Evolutionary conservation across 2,329 filamentous ascomycete genomes (phyloP).

Genomic region (Whalleya microplaca): DNA sequence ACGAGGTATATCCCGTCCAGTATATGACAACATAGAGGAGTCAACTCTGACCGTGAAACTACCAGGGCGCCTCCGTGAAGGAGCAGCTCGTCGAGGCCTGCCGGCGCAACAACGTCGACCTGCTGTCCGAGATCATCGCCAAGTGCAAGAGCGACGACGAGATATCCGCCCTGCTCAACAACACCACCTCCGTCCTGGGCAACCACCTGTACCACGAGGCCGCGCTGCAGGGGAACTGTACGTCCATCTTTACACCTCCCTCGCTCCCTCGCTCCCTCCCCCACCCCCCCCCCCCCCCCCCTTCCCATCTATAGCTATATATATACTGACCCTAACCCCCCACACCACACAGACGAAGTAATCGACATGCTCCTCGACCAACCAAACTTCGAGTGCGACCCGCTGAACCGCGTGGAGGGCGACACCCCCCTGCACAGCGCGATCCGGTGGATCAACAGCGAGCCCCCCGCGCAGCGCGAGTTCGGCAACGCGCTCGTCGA

Average conservation of each 20-base stretch:
- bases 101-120: slow-evolving; percentile 87
- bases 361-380: slow-evolving; percentile 84
- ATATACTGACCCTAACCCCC: slow-evolving; percentile 9
- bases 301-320: background rate
- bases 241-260: slow-evolving; percentile 38
- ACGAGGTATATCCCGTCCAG: slow-evolving; percentile 36
- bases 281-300: slow-evolving; percentile 1
- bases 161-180: slow-evolving; percentile 80
- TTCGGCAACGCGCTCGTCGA: slow-evolving; percentile 70
- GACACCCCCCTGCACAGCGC: slow-evolving; percentile 82
- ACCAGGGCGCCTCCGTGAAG: slow-evolving; percentile 78
- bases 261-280: background rate
- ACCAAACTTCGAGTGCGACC: slow-evolving; percentile 83
- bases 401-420: slow-evolving; percentile 68
- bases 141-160: slow-evolving; percentile 63
- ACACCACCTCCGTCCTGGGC: slow-evolving; percentile 81
- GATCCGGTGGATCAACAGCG: slow-evolving; percentile 74
- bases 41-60: background rate
- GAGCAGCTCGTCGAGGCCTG: slow-evolving; percentile 92
- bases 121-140: slow-evolving; percentile 75
- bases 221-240: slow-evolving; percentile 83
- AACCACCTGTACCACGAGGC: slow-evolving; percentile 90
- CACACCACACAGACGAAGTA: slow-evolving; percentile 65
- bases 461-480: slow-evolving; percentile 64
- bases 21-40: too few relatives aligned